Evolutionary conservation across 2,329 filamentous ascomycete genomes (phyloP), one percentile per base, ranked within the genome.

Genomic region (Penicillium sp.): DNA sequence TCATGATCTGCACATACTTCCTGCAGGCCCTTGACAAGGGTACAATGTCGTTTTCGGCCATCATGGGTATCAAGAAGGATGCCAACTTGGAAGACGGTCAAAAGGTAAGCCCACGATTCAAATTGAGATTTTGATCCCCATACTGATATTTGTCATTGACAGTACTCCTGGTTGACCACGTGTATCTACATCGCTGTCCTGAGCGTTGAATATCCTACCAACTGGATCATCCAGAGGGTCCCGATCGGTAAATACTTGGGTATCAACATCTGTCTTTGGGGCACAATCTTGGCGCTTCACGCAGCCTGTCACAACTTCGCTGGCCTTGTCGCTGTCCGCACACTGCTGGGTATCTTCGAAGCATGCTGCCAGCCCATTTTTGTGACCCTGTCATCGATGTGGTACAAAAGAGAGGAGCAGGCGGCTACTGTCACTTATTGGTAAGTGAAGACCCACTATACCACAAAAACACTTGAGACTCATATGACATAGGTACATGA

Each of bases 1-100:
- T 91, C 68, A 91, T 92, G 88, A 81, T 91, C 54, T 71, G 81
- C 45, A 90, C 87, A 0, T 91, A 91, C 71, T 90, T 91, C 66
- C 73, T 91, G 21, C 88, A 89, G 49, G 71, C 72, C 9, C 56
- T 76, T 22, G 74, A 76, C 38, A 76, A 76, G 55, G 73, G 73
- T 2, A 75, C 73, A 1, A 60, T 76, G 63, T 72, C 71, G n/a
- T 75, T 75, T 58, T 60, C 74, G 0, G 74, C 74, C 1, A 76
- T 76, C 40, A 77, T 77, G 75, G 67, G 71, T 1, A 70, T 76
- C 27, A 61, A 62, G 0, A 66, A 76, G 5, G 82, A 86, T 60
- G 77, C 80, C 0, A 59, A 75, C n/a, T 70, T 86, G 4, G 62
- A 53, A 18, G 34, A 58, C 14, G 66, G 65, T 1, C 61, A 68